Evolutionary conservation across 345 rosid genomes (phyloP).

Genomic region (Rhodamnia rubescens): DNA sequence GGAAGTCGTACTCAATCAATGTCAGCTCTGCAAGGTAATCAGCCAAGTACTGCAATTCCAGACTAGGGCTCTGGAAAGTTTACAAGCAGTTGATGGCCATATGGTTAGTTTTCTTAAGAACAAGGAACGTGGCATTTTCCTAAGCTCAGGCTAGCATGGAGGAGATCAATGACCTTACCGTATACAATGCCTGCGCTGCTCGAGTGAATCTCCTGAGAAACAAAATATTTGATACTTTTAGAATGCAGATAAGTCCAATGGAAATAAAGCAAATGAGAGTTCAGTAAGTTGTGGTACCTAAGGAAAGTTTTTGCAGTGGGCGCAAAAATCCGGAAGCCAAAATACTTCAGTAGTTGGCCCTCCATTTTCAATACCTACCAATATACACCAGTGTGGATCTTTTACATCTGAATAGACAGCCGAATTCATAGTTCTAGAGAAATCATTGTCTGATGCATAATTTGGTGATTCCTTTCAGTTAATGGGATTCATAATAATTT

Average conservation of each 20-base stretch:
- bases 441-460: not conserved
- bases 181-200: conserved; percentile 71
- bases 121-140: not conserved
- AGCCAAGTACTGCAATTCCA: conserved; percentile 68
- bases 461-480: not conserved
- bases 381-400: not conserved
- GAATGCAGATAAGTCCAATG: not conserved
- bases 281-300: conserved; percentile 27
- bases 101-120: not conserved
- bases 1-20: conserved; percentile 43
- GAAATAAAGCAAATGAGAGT: not conserved
- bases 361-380: conserved; percentile 73
- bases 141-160: not conserved
- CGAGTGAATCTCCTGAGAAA: conserved; percentile 72
- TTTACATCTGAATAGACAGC: not conserved
- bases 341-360: conserved; percentile 44
- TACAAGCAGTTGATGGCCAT: not conserved
- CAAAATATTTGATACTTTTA: not conserved
- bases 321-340: conserved; percentile 54
- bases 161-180: conserved; percentile 25
- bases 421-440: not conserved
- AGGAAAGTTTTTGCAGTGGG: conserved; percentile 85
- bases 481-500: not conserved
- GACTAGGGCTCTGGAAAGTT: conserved; percentile 50
- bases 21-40: conserved; percentile 77